These are phyloP conservation scores for Populus tremula DNA, from an alignment of 345 rosid genomes.

Conservation along the genomic window DNA sequence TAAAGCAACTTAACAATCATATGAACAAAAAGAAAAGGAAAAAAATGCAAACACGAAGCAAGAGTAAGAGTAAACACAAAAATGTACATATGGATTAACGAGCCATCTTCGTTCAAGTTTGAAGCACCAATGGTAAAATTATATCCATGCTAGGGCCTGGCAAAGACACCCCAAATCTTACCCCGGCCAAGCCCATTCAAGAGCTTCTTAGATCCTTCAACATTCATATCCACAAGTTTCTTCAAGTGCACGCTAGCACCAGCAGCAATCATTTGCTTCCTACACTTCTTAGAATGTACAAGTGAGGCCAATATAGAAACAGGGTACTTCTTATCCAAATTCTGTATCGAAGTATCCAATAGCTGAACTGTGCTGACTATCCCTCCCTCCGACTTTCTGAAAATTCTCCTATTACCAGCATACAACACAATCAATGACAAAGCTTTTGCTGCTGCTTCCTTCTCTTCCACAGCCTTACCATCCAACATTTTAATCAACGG, in stretches of 20 bases:
- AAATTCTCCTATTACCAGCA: slow-evolving; percentile 48
- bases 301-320: slow-evolving; percentile 55
- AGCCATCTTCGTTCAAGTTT: slow-evolving; percentile 15
- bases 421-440: slow-evolving; percentile 49
- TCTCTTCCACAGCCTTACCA: slow-evolving; percentile 80
- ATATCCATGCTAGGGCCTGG: slow-evolving; percentile 41
- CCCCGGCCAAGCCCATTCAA: slow-evolving; percentile 60
- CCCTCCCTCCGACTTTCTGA: slow-evolving; percentile 60
- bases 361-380: slow-evolving; percentile 55
- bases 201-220: slow-evolving; percentile 82
- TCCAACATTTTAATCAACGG: slow-evolving; percentile 72
- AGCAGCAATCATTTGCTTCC: slow-evolving; percentile 70
- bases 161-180: slow-evolving; percentile 80
- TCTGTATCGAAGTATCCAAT: slow-evolving; percentile 55
- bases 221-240: slow-evolving; percentile 70
- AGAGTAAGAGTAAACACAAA: slow-evolving; percentile 23
- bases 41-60: background rate
- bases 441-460: slow-evolving; percentile 79
- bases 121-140: background rate
- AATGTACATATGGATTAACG: slow-evolving; percentile 43
- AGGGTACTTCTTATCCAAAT: slow-evolving; percentile 61
- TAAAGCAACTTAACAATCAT: slow-evolving; percentile 36
- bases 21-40: slow-evolving; percentile 38
- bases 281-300: slow-evolving; percentile 62
- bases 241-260: slow-evolving; percentile 71